These are phyloP conservation scores for Chaetomiaceae sp. DNA, from an alignment of 2,329 filamentous ascomycete genomes.

Conservation along the genomic window DNA sequence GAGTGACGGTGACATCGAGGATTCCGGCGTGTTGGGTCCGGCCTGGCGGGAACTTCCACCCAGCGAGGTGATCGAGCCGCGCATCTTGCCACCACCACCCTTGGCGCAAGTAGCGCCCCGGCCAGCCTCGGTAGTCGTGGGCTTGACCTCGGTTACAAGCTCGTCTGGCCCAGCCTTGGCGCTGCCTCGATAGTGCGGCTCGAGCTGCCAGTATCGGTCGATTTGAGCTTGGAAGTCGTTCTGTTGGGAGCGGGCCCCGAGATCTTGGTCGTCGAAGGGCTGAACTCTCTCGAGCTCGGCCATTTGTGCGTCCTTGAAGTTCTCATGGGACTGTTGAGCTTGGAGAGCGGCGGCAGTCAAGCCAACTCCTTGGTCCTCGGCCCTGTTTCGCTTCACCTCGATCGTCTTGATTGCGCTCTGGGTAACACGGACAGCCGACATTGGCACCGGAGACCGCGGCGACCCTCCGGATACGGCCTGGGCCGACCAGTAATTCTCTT, in stretches of 20 bases:
- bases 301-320: background rate
- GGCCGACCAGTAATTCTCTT: background rate
- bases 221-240: background rate
- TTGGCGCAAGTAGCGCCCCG: background rate
- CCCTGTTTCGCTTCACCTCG: background rate
- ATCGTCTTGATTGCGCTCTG: background rate
- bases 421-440: background rate
- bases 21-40: background rate
- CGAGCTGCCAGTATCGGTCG: background rate
- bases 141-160: slow-evolving; percentile 9
- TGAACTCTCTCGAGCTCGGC: background rate
- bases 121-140: slow-evolving; percentile 4
- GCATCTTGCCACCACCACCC: background rate
- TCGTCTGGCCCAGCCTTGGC: background rate
- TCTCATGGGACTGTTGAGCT: background rate
- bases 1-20: background rate
- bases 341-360: background rate
- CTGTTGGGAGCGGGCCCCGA: background rate
- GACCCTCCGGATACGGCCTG: background rate
- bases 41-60: background rate
- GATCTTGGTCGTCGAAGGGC: background rate
- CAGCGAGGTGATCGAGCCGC: background rate
- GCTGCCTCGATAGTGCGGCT: background rate
- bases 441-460: background rate
- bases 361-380: background rate